These are phyloP conservation scores for Lactarius pseudohatsudake DNA, from an alignment of 768 basidiomycete species.

Conservation along the genomic window DNA sequence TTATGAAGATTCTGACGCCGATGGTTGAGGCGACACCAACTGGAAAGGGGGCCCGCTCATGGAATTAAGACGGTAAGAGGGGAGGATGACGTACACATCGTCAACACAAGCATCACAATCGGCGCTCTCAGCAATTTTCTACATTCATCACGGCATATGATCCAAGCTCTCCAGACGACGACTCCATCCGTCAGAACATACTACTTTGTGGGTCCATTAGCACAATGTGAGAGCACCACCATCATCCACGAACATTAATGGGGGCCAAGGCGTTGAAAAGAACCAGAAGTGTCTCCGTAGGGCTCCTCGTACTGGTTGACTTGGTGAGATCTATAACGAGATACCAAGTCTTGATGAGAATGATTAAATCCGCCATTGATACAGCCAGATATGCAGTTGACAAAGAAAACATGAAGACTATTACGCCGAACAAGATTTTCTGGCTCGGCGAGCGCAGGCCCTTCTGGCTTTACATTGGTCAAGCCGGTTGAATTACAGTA, in stretches of 20 bases:
- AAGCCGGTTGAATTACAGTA: too few relatives aligned
- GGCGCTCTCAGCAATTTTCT: neutral
- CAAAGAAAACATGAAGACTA: conserved; percentile 7
- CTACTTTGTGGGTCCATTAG: neutral
- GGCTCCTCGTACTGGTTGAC: neutral
- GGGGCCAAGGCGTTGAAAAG: neutral
- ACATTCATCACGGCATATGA: conserved; percentile 2
- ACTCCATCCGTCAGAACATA: neutral
- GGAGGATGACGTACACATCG: neutral
- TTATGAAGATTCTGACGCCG: neutral
- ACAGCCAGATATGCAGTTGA: neutral
- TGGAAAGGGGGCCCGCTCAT: neutral
- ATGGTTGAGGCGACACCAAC: neutral
- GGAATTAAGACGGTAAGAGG: too few relatives aligned
- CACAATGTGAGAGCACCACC: neutral
- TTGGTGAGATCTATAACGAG: neutral
- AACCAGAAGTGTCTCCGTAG: neutral
- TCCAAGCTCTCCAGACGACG: conserved; percentile 4
- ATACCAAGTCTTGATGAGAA: neutral
- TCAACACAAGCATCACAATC: neutral
- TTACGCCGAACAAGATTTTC: neutral
- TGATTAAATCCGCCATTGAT: neutral
- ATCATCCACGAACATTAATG: neutral
- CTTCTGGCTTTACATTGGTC: neutral
- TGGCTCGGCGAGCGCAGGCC: neutral